Percentiles rank a stretch among this genome's conserved stretches.
phyloP scores from a whole-genome alignment of 306 rosid species.

The Lagenaria siceraria region DNA sequence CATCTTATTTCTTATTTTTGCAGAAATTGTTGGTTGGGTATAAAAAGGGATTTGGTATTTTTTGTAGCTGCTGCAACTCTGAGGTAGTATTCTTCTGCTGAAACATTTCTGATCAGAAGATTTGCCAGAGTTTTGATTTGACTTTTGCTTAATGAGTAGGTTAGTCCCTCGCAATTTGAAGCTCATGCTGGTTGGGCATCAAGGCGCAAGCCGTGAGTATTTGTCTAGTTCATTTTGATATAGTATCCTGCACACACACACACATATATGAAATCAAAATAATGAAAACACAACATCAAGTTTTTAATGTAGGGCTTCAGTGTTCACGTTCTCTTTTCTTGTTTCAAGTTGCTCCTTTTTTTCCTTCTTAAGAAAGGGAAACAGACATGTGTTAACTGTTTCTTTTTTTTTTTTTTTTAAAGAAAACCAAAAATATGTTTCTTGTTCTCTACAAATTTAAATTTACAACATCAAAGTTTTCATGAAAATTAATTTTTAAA shows the following conservation, averaged over 20 bases:
- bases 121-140: neutral
- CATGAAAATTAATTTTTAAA: neutral
- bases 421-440: neutral
- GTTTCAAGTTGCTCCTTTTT: neutral
- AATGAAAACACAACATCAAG: neutral
- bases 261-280: too few species aligned
- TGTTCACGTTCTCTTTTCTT: neutral
- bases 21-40: conserved; percentile 73
- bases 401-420: neutral
- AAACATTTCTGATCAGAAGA: conserved; percentile 1
- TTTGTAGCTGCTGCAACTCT: conserved; percentile 63
- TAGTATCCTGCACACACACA: too few species aligned
- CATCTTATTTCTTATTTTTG: conserved; percentile 18
- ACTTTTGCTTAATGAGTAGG: conserved; percentile 28
- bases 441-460: neutral
- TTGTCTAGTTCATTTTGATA: conserved; percentile 1
- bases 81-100: conserved; percentile 38
- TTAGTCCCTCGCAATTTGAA: conserved; percentile 89
- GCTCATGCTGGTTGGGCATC: conserved; percentile 95
- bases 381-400: neutral
- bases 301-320: neutral
- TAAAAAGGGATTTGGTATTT: conserved; percentile 56
- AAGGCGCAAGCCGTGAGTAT: conserved; percentile 95
- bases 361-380: neutral
- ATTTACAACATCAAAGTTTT: neutral